Base-by-base conservation (phyloP, 1,284 basidiomycete genomes). In the Amylostereum areolatum region DNA sequence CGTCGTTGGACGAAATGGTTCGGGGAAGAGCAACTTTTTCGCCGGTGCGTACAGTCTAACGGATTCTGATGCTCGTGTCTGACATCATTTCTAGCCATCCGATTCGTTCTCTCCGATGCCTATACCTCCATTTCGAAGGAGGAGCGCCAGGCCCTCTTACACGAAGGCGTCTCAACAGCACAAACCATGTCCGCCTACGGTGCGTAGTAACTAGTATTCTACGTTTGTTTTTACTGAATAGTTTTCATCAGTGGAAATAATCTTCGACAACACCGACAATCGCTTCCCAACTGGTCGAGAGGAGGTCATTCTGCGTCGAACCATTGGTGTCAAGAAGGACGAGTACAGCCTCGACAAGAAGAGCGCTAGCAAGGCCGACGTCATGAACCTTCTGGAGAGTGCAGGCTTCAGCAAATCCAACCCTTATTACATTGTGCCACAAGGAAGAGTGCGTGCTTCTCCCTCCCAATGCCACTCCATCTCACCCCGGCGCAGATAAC, bases 361-460 rank as follows among this genome's bases (percentile, higher is more conserved):
- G 72, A 92, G 86, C 55, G 89, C 91, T 0, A 92, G 85, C 66
- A 98, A 97, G 67, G 94, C 93, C 4, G 97, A 99, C 60, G 92
- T 99, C 27, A 95, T 96, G 91, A 95, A 91, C 62, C 73, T 97
- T 18, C 78, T 97, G 29, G 94, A 97, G 66, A 90, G 85, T 59
- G 97, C 97, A 0, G 96, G 97, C 2, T 99, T 99, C 72, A 94
- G 90, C 66, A 89, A 92, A 63, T 90, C 89, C 34, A 99, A 99
- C 61, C 97, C 97, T 0, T 99, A 99, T 69, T 99, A 99, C 63
- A 99, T 99, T 55, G 96, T 99, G 0, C 96, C 96, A 0, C 96
- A 99, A 73, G 96, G 96, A 52, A 76, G 96, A 49, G 93, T 95
- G 60, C 66, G 85, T 77, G n/a, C 7, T 28, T 8, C 4, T 51